A percentile compares a stretch with the other conserved stretches of the same genome.
phyloP scores from a whole-genome alignment of 2,329 filamentous ascomycete genomes.

The Parastagonospora nodorum region DNA sequence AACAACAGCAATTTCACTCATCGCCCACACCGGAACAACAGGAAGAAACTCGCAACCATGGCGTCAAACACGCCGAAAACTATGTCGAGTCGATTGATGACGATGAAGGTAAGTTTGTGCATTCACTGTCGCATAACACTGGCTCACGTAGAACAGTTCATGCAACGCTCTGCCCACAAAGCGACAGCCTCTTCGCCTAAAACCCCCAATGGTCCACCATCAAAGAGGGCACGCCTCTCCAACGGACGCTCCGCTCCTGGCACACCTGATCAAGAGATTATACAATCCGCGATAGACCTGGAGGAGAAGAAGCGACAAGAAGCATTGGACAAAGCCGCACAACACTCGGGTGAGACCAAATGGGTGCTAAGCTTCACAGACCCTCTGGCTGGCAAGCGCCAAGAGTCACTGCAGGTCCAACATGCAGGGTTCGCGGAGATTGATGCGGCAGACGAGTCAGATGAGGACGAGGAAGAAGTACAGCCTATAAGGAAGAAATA shows the following conservation, averaged over 20 bases:
- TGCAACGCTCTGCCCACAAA: slow-evolving; percentile 82
- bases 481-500: slow-evolving; percentile 53
- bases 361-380: slow-evolving; percentile 71
- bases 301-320: slow-evolving; percentile 69
- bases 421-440: slow-evolving; percentile 63
- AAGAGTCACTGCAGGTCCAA: slow-evolving; percentile 57
- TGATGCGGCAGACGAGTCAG: slow-evolving; percentile 48
- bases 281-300: slow-evolving; percentile 67
- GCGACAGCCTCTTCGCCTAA: slow-evolving; percentile 54
- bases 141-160: slow-evolving; percentile 63
- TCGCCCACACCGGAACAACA: neutral
- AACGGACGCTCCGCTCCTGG: slow-evolving; percentile 42
- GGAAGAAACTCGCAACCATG: slow-evolving; percentile 21
- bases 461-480: slow-evolving; percentile 38
- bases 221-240: slow-evolving; percentile 68
- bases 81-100: slow-evolving; percentile 86
- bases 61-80: slow-evolving; percentile 55
- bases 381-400: slow-evolving; percentile 45
- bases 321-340: slow-evolving; percentile 63
- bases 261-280: slow-evolving; percentile 59
- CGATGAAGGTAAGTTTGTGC: slow-evolving; percentile 71
- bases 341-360: slow-evolving; percentile 70
- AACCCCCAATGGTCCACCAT: slow-evolving; percentile 57
- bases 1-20: neutral
- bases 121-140: slow-evolving; percentile 1